Conservation (phyloP, 176 grass and related monocot genomes). For the Carex littledalei region DNA sequence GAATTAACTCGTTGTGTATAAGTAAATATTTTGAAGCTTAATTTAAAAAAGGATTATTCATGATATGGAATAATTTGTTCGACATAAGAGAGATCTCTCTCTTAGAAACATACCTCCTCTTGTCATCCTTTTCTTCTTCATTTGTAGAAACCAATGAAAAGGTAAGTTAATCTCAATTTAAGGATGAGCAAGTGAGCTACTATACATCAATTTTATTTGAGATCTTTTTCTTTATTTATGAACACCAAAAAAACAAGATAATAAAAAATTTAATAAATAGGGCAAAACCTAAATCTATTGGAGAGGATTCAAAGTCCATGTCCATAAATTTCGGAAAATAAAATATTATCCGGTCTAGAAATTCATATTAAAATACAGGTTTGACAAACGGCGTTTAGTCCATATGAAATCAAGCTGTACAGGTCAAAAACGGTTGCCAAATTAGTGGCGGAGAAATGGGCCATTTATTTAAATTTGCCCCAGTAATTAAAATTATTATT, state of each 20-base stretch:
- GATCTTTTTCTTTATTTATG: not conserved
- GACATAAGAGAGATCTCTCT: not conserved
- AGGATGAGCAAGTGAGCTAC: not conserved
- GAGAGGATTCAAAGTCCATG: not conserved
- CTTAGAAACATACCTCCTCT: not conserved
- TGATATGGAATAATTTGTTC: not conserved
- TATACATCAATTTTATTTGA: not conserved
- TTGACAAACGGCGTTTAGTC: not conserved
- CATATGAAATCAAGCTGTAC: not conserved
- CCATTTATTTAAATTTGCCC: not conserved
- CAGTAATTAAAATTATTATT: not conserved
- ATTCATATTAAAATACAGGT: not conserved
- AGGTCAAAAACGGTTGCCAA: not conserved
- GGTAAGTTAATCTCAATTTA: not conserved
- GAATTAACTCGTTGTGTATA: too few species aligned
- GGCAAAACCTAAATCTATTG: not conserved
- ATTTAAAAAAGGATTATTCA: not conserved
- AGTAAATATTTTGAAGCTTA: not conserved
- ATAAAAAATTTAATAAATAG: not conserved
- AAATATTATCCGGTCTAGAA: not conserved
- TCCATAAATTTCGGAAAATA: not conserved
- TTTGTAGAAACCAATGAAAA: not conserved
- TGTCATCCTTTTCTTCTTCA: not conserved
- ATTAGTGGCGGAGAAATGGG: conserved; percentile 10
- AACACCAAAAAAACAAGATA: not conserved